Evolutionary conservation across 106 monocot genomes (phyloP), one percentile per base, ranked within the genome.

Genomic region (Posidonia australis): DNA sequence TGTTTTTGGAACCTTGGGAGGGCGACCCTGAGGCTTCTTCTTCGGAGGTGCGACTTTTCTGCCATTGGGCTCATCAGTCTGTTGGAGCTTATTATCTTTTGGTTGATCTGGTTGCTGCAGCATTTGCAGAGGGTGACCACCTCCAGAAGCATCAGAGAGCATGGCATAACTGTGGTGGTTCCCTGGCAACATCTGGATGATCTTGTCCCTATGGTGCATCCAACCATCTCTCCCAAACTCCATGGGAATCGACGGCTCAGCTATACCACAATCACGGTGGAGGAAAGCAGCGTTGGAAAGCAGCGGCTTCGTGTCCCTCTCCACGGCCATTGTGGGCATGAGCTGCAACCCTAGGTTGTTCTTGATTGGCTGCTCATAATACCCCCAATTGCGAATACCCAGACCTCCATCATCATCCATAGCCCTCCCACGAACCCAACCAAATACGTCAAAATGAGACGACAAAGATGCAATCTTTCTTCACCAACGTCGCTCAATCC

Each of bases 321-420:
- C 83, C 9, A 48, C 22, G 0, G 63, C 57, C 32, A 78, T 68
- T 1, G 73, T 48, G 26, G 57, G 27, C 89, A 90, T 90, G 46
- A 90, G 83, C 73, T 83, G 90, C 60, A 90, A 65, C 43, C 80
- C 83, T 18, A 86, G 68, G 51, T 61, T 82, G 41, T 81, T 73
- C 58, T 77, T 83, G 10, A 28, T 1, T 12, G 76, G 72, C 51
- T 61, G 75, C 10, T 76, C 78, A 30, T 76, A 90, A 72, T 74
- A 86, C 9, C 57, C 57, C 83, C 90, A 86, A 61, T 71, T 64
- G 63, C 76, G 75, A 32, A 77, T 77, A 27, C 78, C 80, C 51
- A 90, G 63, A 17, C 76, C 62, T 1, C 82, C 85, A 36, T 85
- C 80, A 6, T 80, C 80, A 41, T 85, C 89, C 89, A 89, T 89